Base-by-base conservation (phyloP, 371 early-diverging fungal genomes). In the Entomophthora muscae region DNA sequence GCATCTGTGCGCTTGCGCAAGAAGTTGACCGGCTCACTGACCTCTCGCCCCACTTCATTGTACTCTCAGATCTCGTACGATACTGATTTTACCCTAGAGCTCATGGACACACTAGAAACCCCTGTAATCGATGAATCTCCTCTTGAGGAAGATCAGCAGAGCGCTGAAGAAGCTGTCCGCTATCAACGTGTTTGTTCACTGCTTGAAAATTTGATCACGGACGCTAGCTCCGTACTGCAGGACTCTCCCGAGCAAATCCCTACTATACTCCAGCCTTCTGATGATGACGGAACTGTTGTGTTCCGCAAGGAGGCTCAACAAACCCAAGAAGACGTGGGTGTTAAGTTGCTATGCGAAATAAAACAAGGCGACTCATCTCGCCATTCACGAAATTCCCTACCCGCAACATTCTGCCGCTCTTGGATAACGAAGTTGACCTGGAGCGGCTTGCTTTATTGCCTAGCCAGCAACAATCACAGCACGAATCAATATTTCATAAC, bases 181-280 rank as follows among this genome's bases (percentile, higher is more conserved):
- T 63, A 63, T 27, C 53, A 63, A 10, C 24, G 63, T 13, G 63
- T 63, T 29, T 63, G 63, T 32, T 53, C 63, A 21, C 28, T 63
- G 32, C 26, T 63, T 10, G 63, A 63, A 32, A 53, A 26, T 12
- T 27, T 63, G 24, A 53, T 63, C 10, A 30, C 63, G 12, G 63
- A 63, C 52, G 63, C 63, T 2, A 63, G 52, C 32, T 26, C 53
- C 10, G 63, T 63, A 27, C 31, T 63, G 28, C 17, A 42, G 10
- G n/a, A 30, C 12, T 28, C 31, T 7, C 12, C 31, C 26, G 42
- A 23, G 27, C 52, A 23, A 0, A 0, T 32, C 31, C 61, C 61
- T 24, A 42, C 31, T 22, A 42, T 12, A 12, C 3, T 55, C 3
- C 55, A 23, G 24, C 27, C 21, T 24, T 5, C 55, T 26, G 55